These are phyloP conservation scores for Saxophila tyrrhenica DNA, from an alignment of 495 filamentous ascomycete species.

Conservation along the genomic window DNA sequence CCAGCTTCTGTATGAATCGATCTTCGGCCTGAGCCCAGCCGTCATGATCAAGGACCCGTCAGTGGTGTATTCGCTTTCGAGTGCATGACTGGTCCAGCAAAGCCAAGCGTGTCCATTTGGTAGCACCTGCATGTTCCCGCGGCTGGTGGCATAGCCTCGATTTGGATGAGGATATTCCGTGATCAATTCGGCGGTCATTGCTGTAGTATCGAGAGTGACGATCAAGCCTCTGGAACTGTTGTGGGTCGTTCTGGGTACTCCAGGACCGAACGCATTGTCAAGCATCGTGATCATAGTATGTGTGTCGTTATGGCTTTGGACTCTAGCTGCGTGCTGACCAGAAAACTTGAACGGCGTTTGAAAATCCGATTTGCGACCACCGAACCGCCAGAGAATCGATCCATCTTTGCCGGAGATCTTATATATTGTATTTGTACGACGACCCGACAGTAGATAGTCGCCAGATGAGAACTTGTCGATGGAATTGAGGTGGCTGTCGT, in stretches of 20 bases:
- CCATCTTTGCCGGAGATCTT: slow-evolving; percentile 6
- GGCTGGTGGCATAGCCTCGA: not conserved
- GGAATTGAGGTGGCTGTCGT: slow-evolving; percentile 16
- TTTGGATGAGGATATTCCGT: not conserved
- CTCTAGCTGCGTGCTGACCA: not conserved
- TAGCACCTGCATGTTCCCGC: not conserved
- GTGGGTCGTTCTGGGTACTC: not conserved
- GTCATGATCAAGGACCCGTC: not conserved
- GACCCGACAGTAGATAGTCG: slow-evolving; percentile 12
- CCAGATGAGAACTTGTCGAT: slow-evolving; percentile 10
- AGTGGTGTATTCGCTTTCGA: not conserved
- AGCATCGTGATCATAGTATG: not conserved
- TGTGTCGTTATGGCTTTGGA: not conserved
- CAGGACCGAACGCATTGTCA: not conserved
- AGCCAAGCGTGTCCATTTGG: not conserved
- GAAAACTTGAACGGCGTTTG: not conserved
- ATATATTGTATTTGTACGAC: slow-evolving; percentile 6
- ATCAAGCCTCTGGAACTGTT: not conserved
- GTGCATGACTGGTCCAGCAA: not conserved
- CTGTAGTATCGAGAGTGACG: not conserved
- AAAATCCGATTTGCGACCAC: not conserved
- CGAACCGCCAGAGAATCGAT: slow-evolving; percentile 11
- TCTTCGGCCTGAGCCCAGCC: not conserved
- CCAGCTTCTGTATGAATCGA: not conserved
- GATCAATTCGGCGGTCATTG: not conserved